Percentiles rank a stretch among this genome's conserved stretches.
phyloP scores from a whole-genome alignment of 257 asterid genomes.

The Apocynum venetum region DNA sequence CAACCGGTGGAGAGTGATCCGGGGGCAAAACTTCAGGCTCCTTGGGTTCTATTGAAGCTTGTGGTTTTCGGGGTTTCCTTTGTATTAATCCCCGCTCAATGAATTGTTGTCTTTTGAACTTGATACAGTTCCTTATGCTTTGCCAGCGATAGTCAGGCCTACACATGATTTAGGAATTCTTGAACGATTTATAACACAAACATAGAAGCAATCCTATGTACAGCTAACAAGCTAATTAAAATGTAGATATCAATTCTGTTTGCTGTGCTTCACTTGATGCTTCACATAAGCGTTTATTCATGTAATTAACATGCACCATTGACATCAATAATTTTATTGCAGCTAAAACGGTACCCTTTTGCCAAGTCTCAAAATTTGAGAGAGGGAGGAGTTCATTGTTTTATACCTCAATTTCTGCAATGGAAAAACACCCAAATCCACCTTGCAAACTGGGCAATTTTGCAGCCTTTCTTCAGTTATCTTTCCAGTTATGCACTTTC shows the following conservation, averaged over 20 bases:
- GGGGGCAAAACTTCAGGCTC: background rate
- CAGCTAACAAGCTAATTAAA: too few relatives aligned
- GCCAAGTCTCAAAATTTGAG: background rate
- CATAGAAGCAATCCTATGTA: too few relatives aligned
- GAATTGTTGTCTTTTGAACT: background rate
- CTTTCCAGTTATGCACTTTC: constrained; percentile 51
- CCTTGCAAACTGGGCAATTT: constrained; percentile 51
- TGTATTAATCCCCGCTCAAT: constrained; percentile 5
- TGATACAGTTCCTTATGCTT: constrained; percentile 2
- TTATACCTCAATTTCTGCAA: constrained; percentile 60
- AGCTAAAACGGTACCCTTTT: background rate
- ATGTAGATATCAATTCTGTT: too few relatives aligned
- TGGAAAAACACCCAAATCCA: constrained; percentile 53
- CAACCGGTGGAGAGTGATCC: background rate
- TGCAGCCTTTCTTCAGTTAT: constrained; percentile 40
- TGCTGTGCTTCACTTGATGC: too few relatives aligned
- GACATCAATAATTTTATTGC: background rate
- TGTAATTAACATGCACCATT: too few relatives aligned
- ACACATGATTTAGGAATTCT: background rate
- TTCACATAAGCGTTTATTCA: too few relatives aligned
- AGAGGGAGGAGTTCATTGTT: constrained; percentile 7
- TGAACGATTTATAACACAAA: too few relatives aligned
- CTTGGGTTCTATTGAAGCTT: background rate
- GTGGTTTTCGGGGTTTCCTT: background rate
- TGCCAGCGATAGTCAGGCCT: constrained; percentile 23